Evolutionary conservation across 2,329 filamentous ascomycete genomes (phyloP).

Genomic region (Ophiostoma novo-ulmi): DNA sequence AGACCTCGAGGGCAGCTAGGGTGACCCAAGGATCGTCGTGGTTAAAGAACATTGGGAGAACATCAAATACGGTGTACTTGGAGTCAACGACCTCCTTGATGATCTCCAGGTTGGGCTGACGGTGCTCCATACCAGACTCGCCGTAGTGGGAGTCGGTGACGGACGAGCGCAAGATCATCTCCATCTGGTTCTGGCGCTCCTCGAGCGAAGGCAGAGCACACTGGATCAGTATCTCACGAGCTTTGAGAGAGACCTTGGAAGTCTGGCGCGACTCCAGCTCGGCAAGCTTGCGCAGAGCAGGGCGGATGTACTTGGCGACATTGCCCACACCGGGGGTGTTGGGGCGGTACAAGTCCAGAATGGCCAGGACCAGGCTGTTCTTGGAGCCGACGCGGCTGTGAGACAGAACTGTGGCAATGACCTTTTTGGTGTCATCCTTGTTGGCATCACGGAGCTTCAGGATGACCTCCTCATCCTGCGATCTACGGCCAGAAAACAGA

Average conservation of each 20-base stretch:
- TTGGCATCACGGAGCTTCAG: conserved; percentile 91
- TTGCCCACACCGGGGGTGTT: conserved; percentile 89
- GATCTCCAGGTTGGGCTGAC: conserved; percentile 81
- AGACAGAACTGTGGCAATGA: conserved; percentile 85
- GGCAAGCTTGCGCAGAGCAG: conserved; percentile 75
- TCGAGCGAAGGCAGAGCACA: conserved; percentile 93
- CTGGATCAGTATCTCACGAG: conserved; percentile 94
- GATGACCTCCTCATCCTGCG: conserved; percentile 88
- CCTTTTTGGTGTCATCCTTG: conserved; percentile 81
- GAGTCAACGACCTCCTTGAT: conserved; percentile 98
- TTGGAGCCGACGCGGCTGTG: conserved; percentile 90
- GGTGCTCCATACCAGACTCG: conserved; percentile 93
- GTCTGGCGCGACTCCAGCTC: conserved; percentile 82
- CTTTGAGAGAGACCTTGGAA: conserved; percentile 95
- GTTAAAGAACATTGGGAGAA: conserved; percentile 89
- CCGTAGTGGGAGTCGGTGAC: conserved; percentile 97
- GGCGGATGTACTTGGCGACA: conserved; percentile 80
- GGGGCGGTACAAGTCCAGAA: conserved; percentile 88
- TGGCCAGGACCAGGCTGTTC: conserved; percentile 86
- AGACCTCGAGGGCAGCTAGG: conserved; percentile 88
- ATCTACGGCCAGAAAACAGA: conserved; percentile 77
- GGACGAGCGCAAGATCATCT: conserved; percentile 92
- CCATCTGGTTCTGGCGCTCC: conserved; percentile 93
- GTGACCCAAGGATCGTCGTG: conserved; percentile 93
- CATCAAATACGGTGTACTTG: conserved; percentile 97